A percentile compares a stretch with the other conserved stretches of the same genome.
These are phyloP conservation scores for Globisporangium echinulatum DNA, from an alignment of 352 stramenopile genomes.

Conservation along the genomic window DNA sequence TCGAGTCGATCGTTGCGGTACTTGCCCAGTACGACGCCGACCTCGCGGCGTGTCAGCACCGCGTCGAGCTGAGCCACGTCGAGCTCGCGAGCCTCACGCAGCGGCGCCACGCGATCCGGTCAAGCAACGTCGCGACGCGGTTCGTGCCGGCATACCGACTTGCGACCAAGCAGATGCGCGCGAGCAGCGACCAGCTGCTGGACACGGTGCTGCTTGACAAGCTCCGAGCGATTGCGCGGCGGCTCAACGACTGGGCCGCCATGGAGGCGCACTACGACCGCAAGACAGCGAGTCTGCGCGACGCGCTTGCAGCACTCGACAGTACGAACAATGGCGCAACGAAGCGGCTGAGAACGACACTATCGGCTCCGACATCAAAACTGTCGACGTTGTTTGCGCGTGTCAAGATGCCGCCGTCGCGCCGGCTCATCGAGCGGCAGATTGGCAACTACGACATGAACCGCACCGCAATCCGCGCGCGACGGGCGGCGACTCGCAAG, in stretches of 20 bases:
- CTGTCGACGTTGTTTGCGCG: constrained; percentile 31
- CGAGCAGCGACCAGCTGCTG: constrained; percentile 63
- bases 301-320: constrained; percentile 41
- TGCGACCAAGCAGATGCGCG: constrained; percentile 59
- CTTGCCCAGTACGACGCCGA: constrained; percentile 54
- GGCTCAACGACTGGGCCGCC: constrained; percentile 67
- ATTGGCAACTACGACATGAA: constrained; percentile 65
- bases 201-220: constrained; percentile 72
- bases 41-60: constrained; percentile 40
- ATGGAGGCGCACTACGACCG: constrained; percentile 67
- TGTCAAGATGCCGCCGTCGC: constrained; percentile 57
- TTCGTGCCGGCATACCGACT: constrained; percentile 69
- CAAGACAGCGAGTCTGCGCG: constrained; percentile 47
- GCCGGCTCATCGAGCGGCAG: constrained; percentile 63
- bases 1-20: constrained; percentile 42
- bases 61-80: constrained; percentile 50
- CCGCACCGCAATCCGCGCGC: constrained; percentile 34
- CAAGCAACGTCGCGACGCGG: constrained; percentile 47
- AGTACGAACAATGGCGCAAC: constrained; percentile 11
- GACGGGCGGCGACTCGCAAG: constrained; percentile 39
- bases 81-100: constrained; percentile 58
- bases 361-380: too few species aligned
- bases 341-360: too few species aligned
- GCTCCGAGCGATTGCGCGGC: constrained; percentile 41
- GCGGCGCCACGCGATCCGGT: constrained; percentile 58